Evolutionary conservation across 2,329 filamentous ascomycete genomes (phyloP), one percentile per base, ranked within the genome.

Genomic region (Byssoonygena ceratinophila): DNA sequence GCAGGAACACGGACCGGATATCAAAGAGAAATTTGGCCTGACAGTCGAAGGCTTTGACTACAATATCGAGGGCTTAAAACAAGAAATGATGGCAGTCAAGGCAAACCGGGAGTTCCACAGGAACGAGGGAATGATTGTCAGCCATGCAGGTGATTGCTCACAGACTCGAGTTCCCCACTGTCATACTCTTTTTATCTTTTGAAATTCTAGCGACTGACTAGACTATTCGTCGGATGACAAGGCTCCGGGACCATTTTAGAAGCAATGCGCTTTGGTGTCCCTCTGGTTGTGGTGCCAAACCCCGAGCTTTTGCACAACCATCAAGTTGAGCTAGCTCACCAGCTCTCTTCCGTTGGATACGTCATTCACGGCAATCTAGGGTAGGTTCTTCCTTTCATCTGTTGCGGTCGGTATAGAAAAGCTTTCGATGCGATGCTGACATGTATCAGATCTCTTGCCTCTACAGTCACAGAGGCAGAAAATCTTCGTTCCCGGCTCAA

Each of bases 211-310:
- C n/a, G 31, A 41, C 41, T 51, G 20, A 22, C 41, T n/a, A 18
- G 14, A 18, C 3, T 11, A 41, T 32, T 41, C 22, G 12, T 48
- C 22, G 8, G 12, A 43, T 43, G 32, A 4, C 11, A 36, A 95
- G 90, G 91, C 14, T 90, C 91, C 11, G 92, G 92, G 7, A 89
- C 87, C 2, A 89, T 97, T 25, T 76, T 97, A 0, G 88, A 90
- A 65, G 87, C 83, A 0, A 79, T 94, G 57, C 81, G 86, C 40
- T 73, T 85, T 49, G 79, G 81, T 12, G 73, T 89, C 0, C 83
- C 87, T 2, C 73, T 97, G n/a, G 78, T 98, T 46, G 87, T 95
- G 0, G 89, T 98, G 1, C 86, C 91, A 1, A 98, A 98, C 66
- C 77, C 81, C 1, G 74, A 75, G 5, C 77, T 98, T 0, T 77